Percentiles rank a stretch among this genome's conserved stretches.
These are phyloP conservation scores for Talaromyces sp. DNA, from an alignment of 2,329 filamentous ascomycete genomes.

Conservation along the genomic window DNA sequence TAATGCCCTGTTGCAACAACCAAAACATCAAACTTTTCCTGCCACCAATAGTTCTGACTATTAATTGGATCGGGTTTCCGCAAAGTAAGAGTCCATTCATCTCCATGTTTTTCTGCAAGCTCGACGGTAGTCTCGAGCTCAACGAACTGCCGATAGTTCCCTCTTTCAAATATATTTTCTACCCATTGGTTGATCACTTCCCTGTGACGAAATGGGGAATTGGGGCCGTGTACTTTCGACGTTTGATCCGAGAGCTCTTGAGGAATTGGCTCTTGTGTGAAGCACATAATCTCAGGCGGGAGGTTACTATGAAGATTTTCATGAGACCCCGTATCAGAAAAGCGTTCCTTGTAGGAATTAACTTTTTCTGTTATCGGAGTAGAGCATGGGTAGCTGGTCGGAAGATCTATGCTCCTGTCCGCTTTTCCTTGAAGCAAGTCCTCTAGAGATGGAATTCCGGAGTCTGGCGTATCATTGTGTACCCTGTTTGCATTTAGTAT, in stretches of 20 bases:
- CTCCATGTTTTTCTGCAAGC: conserved; percentile 20
- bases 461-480: not conserved
- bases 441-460: not conserved
- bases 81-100: conserved; percentile 35
- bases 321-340: conserved; percentile 22
- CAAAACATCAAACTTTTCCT: conserved; percentile 46
- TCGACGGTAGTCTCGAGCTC: conserved; percentile 39
- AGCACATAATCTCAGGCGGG: conserved; percentile 30
- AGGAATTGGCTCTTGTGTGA: conserved; percentile 31
- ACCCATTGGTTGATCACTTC: conserved; percentile 24
- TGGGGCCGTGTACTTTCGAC: conserved; percentile 22
- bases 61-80: conserved; percentile 19
- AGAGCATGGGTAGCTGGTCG: not conserved
- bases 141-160: conserved; percentile 30
- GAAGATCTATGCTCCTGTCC: not conserved
- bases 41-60: conserved; percentile 40
- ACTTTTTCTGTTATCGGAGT: conserved; percentile 15
- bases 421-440: not conserved
- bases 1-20: conserved; percentile 49
- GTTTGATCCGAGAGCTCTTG: conserved; percentile 26
- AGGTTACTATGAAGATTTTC: conserved; percentile 33
- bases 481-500: not conserved
- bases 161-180: conserved; percentile 25
- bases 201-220: conserved; percentile 25
- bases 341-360: conserved; percentile 19